A percentile compares a stretch with the other conserved stretches of the same genome.
phyloP scores from a whole-genome alignment of 2,329 filamentous ascomycete species.

The Xylaria sp. region DNA sequence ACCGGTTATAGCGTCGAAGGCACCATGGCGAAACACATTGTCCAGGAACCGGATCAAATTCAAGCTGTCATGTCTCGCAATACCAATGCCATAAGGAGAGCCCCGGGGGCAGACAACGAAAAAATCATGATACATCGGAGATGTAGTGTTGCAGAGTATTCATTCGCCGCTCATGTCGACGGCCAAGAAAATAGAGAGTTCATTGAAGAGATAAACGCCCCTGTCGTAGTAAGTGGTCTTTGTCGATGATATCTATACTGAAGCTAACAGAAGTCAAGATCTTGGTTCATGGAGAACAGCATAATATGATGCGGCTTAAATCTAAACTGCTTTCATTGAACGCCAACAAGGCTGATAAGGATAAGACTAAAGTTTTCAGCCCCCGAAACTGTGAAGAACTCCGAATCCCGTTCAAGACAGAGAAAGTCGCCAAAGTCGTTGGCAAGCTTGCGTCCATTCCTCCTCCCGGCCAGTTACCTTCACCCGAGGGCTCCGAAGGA shows the following conservation, averaged over 20 bases:
- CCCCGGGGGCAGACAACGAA: constrained; percentile 73
- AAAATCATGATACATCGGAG: constrained; percentile 89
- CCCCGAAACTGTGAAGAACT: constrained; percentile 95
- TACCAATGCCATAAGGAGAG: constrained; percentile 66
- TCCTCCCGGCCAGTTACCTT: constrained; percentile 58
- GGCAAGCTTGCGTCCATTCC: constrained; percentile 86
- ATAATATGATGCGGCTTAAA: constrained; percentile 97
- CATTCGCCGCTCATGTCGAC: constrained; percentile 95
- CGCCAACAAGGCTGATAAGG: constrained; percentile 74
- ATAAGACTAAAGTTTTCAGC: constrained; percentile 89
- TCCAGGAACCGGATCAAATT: constrained; percentile 94
- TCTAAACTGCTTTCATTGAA: constrained; percentile 95
- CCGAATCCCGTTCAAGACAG: constrained; percentile 90
- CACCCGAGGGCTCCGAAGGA: constrained; percentile 41
- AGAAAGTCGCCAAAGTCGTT: constrained; percentile 95
- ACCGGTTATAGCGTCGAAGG: constrained; percentile 98
- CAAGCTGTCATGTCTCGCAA: constrained; percentile 88
- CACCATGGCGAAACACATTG: constrained; percentile 95
- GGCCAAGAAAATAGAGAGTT: constrained; percentile 96
- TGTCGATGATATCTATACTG: neutral
- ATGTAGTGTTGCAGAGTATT: constrained; percentile 92
- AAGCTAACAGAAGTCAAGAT: constrained; percentile 61
- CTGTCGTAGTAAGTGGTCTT: constrained; percentile 77
- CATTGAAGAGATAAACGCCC: constrained; percentile 90
- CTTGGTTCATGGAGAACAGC: constrained; percentile 93